Evolutionary conservation across 2,329 filamentous ascomycete species (phyloP), one percentile per base, ranked within the genome.

Genomic region (Cytospora paraplurivora): DNA sequence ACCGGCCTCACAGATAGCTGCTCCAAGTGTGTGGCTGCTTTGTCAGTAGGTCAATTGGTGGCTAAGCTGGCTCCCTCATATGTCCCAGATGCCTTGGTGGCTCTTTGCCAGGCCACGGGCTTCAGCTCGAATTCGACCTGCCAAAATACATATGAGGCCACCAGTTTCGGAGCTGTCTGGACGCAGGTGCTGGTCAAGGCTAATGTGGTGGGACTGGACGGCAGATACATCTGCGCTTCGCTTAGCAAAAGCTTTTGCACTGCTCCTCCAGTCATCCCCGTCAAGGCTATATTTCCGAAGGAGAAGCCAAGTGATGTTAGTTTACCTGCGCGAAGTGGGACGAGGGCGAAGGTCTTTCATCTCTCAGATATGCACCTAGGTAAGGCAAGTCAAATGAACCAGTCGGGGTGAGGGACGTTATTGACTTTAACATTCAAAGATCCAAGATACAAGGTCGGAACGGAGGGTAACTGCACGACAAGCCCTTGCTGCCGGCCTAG

Each of bases 131-230:
- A 81, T 64, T 68, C 73, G 12, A 76, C 76, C 0, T 87, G 85
- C 68, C 73, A 77, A 58, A 74, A 77, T 27, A 77, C 76, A 50
- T 87, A 81, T 63, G 74, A 76, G 1, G 76, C 77, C 2, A 72
- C 74, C 17, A 81, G 75, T 17, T 83, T 81, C 66, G 84, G 85
- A 19, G 79, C 81, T 1, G 77, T 84, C 61, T 86, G 82, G 83
- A 83, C 83, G 5, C 84, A 87, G 68, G 75, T 87, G 1, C 73
- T 87, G 37, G 77, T 80, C 3, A 75, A 80, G 51, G 83, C 82
- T 8, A 78, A 86, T 69, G 76, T 86, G 10, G 73, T 74, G 21
- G 83, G 83, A 10, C 74, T 81, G 2, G 85, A 87, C 69, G 85
- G 84, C 6, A 73, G 78, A 61, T 85, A 84, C 65, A 85, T 87